phyloP scores from a whole-genome alignment of 176 grass and related monocot genomes.

The Hordeum vulgare region DNA sequence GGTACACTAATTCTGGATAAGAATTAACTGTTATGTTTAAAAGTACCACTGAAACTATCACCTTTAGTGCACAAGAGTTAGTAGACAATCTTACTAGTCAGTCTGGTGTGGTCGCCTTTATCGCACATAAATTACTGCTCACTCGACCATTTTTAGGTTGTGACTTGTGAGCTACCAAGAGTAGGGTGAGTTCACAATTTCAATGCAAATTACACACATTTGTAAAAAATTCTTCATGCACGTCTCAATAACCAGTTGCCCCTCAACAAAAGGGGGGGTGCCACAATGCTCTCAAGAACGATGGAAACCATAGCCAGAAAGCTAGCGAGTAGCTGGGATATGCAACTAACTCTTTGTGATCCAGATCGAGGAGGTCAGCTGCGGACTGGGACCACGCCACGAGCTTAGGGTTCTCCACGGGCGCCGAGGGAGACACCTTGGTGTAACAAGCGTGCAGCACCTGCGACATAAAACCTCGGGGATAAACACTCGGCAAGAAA shows the following conservation, averaged over 20 bases:
- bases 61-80: neutral
- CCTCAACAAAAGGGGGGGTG: neutral
- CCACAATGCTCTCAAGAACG: neutral
- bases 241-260: neutral
- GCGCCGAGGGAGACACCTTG: slow-evolving; percentile 64
- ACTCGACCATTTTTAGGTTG: neutral
- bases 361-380: slow-evolving; percentile 86
- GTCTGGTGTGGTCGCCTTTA: neutral
- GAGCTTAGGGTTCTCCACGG: slow-evolving; percentile 79
- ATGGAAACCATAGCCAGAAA: neutral
- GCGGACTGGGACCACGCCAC: slow-evolving; percentile 67
- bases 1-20: neutral
- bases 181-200: neutral
- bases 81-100: neutral
- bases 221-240: neutral
- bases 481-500: neutral
- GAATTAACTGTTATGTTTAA: neutral
- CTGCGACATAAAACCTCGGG: slow-evolving; percentile 10
- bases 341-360: slow-evolving; percentile 69
- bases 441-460: slow-evolving; percentile 77
- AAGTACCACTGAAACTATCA: neutral
- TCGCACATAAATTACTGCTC: neutral
- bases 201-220: neutral
- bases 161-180: neutral
- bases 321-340: neutral